Evolutionary conservation across 2,329 filamentous ascomycete genomes (phyloP).

Genomic region (Pseudogymnoascus destructans): DNA sequence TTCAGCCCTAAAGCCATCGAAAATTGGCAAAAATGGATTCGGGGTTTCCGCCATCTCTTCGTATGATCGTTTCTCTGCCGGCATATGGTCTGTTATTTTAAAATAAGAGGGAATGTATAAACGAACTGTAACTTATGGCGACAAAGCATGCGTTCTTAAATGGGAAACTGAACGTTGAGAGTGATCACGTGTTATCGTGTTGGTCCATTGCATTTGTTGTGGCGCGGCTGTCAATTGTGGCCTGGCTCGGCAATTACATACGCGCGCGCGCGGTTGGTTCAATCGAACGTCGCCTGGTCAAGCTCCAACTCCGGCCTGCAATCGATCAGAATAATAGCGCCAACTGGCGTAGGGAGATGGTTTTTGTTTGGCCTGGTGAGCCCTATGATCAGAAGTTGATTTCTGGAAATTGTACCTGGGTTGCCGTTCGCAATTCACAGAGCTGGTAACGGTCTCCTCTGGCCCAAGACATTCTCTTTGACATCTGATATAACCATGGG

Average conservation of each 20-base stretch:
- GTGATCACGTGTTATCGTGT: constrained; percentile 2
- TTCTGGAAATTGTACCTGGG: background rate
- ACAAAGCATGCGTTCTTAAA: background rate
- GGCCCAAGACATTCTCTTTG: background rate
- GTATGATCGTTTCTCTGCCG: background rate
- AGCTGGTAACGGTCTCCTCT: background rate
- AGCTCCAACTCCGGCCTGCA: background rate
- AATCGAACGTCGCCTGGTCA: background rate
- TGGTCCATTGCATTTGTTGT: background rate
- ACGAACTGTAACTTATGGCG: background rate
- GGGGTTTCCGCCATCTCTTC: constrained; percentile 2
- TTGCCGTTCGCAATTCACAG: background rate
- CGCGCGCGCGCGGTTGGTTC: background rate
- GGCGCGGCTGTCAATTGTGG: background rate
- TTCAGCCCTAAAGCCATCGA: constrained; percentile 73
- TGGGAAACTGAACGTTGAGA: background rate
- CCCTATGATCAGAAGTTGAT: background rate
- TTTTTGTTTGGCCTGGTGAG: background rate
- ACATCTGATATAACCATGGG: background rate
- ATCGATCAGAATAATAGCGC: background rate
- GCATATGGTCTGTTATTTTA: background rate
- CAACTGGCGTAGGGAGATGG: background rate
- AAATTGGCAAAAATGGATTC: constrained; percentile 54
- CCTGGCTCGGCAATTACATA: background rate
- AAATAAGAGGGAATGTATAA: background rate